Percentiles rank a stretch among this genome's conserved stretches.
phyloP scores from a whole-genome alignment of 2,329 filamentous ascomycete species.

The Lanzia echinophila region DNA sequence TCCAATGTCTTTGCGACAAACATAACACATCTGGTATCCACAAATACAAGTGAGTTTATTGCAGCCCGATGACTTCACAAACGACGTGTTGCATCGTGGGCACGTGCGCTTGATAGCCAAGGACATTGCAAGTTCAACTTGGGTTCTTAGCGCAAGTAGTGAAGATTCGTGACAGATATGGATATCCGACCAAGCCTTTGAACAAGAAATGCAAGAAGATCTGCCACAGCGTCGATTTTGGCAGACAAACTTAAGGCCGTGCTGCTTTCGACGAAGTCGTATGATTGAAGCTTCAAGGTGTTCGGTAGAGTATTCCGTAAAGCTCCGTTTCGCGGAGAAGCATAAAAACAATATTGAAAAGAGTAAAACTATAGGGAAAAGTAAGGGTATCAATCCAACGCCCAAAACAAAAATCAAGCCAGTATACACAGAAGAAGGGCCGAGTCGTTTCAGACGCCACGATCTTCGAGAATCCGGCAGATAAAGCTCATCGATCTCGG shows the following conservation, averaged over 20 bases:
- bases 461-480: constrained; percentile 47
- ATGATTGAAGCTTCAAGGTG: constrained; percentile 55
- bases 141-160: constrained; percentile 73
- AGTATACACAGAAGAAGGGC: constrained; percentile 30
- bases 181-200: constrained; percentile 77
- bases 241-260: constrained; percentile 73
- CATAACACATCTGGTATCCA: constrained; percentile 97
- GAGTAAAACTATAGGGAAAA: constrained; percentile 46
- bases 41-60: constrained; percentile 96
- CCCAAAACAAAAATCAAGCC: constrained; percentile 43
- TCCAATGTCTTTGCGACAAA: constrained; percentile 73
- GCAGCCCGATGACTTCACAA: constrained; percentile 89
- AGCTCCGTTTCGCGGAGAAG: constrained; percentile 37
- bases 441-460: constrained; percentile 51
- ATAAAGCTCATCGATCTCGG: constrained; percentile 76
- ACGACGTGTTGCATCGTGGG: constrained; percentile 81
- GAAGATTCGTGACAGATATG: constrained; percentile 86
- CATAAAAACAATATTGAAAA: constrained; percentile 41
- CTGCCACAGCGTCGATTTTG: constrained; percentile 60
- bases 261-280: constrained; percentile 62
- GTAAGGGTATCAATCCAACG: constrained; percentile 48
- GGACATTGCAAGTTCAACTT: constrained; percentile 89
- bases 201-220: constrained; percentile 73
- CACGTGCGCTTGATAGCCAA: constrained; percentile 93
- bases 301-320: constrained; percentile 36